A percentile compares a stretch with the other conserved stretches of the same genome.
These are phyloP conservation scores for Ogataea nitratoaversa DNA, from an alignment of 805 yeast species.

Conservation along the genomic window DNA sequence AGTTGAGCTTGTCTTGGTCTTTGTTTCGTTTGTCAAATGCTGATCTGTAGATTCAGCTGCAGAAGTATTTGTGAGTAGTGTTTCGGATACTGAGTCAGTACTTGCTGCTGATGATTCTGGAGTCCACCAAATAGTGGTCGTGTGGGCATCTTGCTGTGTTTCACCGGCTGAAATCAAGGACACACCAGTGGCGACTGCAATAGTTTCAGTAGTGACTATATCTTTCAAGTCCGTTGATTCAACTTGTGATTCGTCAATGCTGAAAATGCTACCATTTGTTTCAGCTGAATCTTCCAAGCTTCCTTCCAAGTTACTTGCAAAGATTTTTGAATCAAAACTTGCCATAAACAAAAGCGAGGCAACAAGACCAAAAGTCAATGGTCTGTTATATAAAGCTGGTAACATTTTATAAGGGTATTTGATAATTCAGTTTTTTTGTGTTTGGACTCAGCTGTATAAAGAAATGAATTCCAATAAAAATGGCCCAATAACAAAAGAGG, in stretches of 20 bases:
- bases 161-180: neutral
- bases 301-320: constrained; percentile 10
- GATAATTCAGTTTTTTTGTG: neutral
- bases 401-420: constrained; percentile 1
- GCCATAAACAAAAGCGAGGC: constrained; percentile 8
- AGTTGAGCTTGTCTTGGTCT: constrained; percentile 4
- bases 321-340: constrained; percentile 2
- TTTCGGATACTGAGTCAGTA: constrained; percentile 1
- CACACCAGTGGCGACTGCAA: neutral
- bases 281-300: constrained; percentile 15
- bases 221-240: constrained; percentile 3
- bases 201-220: constrained; percentile 2
- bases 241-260: too few species aligned
- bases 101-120: constrained; percentile 5
- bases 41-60: too few species aligned
- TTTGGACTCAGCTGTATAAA: neutral
- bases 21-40: constrained; percentile 12
- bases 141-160: neutral
- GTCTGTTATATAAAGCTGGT: constrained; percentile 9
- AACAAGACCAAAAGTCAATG: constrained; percentile 9
- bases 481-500: too few species aligned
- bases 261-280: neutral
- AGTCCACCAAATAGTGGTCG: constrained; percentile 18
- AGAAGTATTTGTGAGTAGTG: constrained; percentile 6
- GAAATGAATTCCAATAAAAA: too few species aligned